Percentiles rank a stretch among this genome's conserved stretches.
phyloP scores from a whole-genome alignment of 108 stramenopile species.

The Cylindrotheca closterium region DNA sequence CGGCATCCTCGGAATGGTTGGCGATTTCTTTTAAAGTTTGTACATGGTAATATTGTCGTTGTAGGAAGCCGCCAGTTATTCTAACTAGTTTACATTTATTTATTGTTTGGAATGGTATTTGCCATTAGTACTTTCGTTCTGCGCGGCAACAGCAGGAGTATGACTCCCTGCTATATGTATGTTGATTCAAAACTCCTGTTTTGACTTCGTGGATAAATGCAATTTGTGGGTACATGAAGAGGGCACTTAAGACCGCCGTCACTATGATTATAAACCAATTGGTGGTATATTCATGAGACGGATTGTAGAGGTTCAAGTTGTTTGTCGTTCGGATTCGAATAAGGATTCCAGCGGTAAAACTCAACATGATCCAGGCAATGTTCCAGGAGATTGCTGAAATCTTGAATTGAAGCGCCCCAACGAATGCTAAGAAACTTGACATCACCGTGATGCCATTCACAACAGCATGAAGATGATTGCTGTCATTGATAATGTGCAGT shows the following conservation, averaged over 20 bases:
- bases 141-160: slow-evolving; percentile 25
- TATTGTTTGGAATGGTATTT: too few relatives aligned
- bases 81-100: too few relatives aligned
- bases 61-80: too few relatives aligned
- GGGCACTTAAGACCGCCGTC: slow-evolving; percentile 2
- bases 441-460: slow-evolving; percentile 1
- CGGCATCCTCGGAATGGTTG: neutral
- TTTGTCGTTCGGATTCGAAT: neutral
- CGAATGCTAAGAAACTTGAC: slow-evolving; percentile 9
- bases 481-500: neutral
- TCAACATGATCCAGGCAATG: slow-evolving; percentile 5
- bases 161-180: slow-evolving; percentile 34
- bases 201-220: slow-evolving; percentile 35
- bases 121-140: too few relatives aligned
- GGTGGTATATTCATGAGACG: neutral
- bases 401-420: slow-evolving; percentile 28
- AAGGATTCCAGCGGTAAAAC: slow-evolving; percentile 2
- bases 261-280: neutral
- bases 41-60: too few relatives aligned
- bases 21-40: too few relatives aligned
- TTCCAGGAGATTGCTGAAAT: slow-evolving; percentile 8
- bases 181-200: slow-evolving; percentile 23
- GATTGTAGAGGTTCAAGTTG: neutral
- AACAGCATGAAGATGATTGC: slow-evolving; percentile 2
- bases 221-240: slow-evolving; percentile 32